Evolutionary conservation across 495 filamentous ascomycete genomes (phyloP).

Genomic region (Terfezia boudieri): DNA sequence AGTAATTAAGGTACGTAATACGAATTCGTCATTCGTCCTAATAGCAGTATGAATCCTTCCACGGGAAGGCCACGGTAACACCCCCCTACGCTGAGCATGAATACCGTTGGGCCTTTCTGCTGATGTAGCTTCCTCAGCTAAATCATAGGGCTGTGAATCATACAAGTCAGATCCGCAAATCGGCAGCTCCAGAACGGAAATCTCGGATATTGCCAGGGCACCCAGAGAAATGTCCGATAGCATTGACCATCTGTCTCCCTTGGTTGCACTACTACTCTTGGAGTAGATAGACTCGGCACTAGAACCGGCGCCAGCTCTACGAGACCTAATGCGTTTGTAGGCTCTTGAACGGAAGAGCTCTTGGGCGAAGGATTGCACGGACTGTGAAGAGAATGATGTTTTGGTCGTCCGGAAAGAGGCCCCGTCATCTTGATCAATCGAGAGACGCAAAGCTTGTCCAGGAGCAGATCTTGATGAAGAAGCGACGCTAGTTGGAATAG

Average conservation of each 20-base stretch:
- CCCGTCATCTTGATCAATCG: too few species aligned
- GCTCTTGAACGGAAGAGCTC: not conserved
- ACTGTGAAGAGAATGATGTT: not conserved
- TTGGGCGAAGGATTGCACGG: not conserved
- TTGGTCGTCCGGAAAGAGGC: too few species aligned
- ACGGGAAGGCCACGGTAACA: too few species aligned
- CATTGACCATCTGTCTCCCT: not conserved
- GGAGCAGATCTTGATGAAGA: not conserved
- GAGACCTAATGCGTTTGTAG: not conserved
- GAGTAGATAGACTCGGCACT: not conserved
- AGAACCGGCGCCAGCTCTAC: not conserved
- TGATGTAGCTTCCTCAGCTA: too few species aligned
- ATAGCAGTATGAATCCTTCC: too few species aligned
- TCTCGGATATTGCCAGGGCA: not conserved
- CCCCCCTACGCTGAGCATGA: too few species aligned
- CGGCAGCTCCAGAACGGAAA: not conserved
- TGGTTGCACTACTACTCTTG: not conserved
- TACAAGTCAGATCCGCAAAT: not conserved
- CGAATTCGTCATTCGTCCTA: too few species aligned
- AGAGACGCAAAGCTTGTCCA: too few species aligned
- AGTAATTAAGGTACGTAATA: too few species aligned
- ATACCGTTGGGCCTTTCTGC: too few species aligned
- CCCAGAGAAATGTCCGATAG: not conserved
- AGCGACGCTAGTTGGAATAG: not conserved
- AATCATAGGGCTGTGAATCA: not conserved